phyloP scores from a whole-genome alignment of 495 filamentous ascomycete genomes.

The Neurospora africana region DNA sequence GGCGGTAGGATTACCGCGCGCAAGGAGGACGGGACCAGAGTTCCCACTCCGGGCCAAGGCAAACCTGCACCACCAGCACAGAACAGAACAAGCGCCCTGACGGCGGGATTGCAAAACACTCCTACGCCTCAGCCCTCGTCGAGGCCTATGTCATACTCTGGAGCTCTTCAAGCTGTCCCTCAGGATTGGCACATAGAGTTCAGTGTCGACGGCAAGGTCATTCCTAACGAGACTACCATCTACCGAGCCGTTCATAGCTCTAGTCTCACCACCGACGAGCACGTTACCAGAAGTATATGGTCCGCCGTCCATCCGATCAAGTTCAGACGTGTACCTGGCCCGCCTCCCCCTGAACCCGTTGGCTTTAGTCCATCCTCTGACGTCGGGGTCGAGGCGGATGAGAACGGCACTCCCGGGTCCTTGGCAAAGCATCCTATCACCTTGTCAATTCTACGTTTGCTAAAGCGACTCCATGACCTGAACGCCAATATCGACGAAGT shows the following conservation, averaged over 20 bases:
- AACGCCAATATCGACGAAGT: constrained; percentile 95
- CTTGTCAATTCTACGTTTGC: constrained; percentile 75
- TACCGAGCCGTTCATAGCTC: constrained; percentile 87
- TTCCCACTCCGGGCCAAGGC: constrained; percentile 72
- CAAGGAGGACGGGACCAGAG: constrained; percentile 86
- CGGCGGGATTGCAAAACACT: constrained; percentile 38
- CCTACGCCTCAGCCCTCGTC: constrained; percentile 40
- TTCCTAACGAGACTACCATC: constrained; percentile 88
- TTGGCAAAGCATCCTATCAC: constrained; percentile 73
- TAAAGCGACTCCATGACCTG: constrained; percentile 86
- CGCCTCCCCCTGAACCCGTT: constrained; percentile 70
- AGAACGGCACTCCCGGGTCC: constrained; percentile 63
- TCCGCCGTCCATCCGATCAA: constrained; percentile 83
- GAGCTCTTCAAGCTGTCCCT: constrained; percentile 65
- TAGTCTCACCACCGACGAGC: constrained; percentile 52
- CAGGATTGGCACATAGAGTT: constrained; percentile 99
- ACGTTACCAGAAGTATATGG: constrained; percentile 70
- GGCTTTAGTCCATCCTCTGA: constrained; percentile 48
- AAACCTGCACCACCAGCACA: constrained; percentile 18
- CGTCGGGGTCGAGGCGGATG: constrained; percentile 32
- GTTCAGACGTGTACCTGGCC: constrained; percentile 76
- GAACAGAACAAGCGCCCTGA: constrained; percentile 36
- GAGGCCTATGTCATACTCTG: constrained; percentile 65
- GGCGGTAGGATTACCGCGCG: constrained; percentile 91
- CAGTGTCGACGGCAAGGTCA: constrained; percentile 70